Conservation (phyloP, 2,329 filamentous ascomycete species). For the Alternaria tenuissima region DNA sequence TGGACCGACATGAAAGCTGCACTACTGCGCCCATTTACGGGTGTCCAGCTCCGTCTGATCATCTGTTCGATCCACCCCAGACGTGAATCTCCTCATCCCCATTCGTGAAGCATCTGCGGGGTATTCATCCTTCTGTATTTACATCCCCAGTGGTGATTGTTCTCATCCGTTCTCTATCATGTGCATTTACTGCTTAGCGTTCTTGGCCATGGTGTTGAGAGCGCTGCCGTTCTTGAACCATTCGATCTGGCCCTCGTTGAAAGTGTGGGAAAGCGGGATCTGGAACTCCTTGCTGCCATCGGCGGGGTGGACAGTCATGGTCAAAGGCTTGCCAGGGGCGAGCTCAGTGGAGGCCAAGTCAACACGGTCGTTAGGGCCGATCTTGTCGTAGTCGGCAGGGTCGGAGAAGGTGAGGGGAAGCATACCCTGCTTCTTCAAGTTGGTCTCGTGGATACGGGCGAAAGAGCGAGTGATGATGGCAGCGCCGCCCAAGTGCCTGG, state of each 20-base stretch:
- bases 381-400: conserved; percentile 97
- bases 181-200: conserved; percentile 36
- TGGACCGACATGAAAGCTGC: conserved; percentile 39
- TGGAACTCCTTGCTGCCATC: conserved; percentile 79
- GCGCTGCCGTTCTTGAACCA: conserved; percentile 99
- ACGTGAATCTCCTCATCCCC: conserved; percentile 22
- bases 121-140: conserved; percentile 39
- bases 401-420: conserved; percentile 95
- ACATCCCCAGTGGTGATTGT: conserved; percentile 42
- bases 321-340: conserved; percentile 90
- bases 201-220: conserved; percentile 97
- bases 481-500: conserved; percentile 93
- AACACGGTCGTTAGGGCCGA: conserved; percentile 90
- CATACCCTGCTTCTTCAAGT: conserved; percentile 99
- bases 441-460: conserved; percentile 99
- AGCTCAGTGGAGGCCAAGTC: conserved; percentile 90
- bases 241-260: conserved; percentile 97
- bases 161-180: conserved; percentile 13
- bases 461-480: conserved; percentile 96
- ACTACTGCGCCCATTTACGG: conserved; percentile 26
- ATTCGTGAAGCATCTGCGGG: conserved; percentile 30
- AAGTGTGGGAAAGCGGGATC: conserved; percentile 88
- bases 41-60: conserved; percentile 28
- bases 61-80: conserved; percentile 32
- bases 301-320: conserved; percentile 90